Conservation (phyloP, 768 basidiomycete species). For the Lanmaoa rubissima region DNA sequence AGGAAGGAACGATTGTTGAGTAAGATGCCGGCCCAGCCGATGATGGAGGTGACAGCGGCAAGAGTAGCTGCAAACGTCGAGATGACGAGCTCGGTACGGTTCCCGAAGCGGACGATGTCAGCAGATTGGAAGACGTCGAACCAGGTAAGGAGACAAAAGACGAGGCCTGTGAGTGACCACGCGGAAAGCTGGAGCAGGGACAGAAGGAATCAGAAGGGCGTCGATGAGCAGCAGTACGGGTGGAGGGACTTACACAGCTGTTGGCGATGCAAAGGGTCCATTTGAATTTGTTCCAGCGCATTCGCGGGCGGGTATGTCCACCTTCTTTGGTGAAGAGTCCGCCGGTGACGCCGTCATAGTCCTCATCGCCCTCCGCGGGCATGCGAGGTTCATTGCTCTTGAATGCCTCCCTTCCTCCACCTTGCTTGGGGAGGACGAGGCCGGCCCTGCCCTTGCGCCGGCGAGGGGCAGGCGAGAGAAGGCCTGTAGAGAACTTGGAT, state of each 20-base stretch:
- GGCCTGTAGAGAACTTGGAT: constrained; percentile 61
- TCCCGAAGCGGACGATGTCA: constrained; percentile 71
- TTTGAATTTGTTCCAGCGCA: constrained; percentile 84
- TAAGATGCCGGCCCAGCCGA: constrained; percentile 79
- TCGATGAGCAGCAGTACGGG: neutral
- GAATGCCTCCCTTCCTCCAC: constrained; percentile 72
- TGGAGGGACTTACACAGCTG: constrained; percentile 7
- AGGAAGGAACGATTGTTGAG: constrained; percentile 84
- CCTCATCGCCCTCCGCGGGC: constrained; percentile 50
- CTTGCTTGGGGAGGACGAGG: constrained; percentile 51
- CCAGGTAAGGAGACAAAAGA: constrained; percentile 72
- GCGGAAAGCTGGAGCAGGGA: constrained; percentile 44
- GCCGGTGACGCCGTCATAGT: constrained; percentile 45
- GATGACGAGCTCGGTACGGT: constrained; percentile 62
- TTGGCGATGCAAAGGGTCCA: constrained; percentile 75
- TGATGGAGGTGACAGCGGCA: constrained; percentile 60
- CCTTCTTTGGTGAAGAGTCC: constrained; percentile 42
- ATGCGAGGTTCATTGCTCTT: constrained; percentile 51
- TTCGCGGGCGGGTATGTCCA: constrained; percentile 37
- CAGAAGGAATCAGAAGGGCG: neutral
- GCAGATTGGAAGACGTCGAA: constrained; percentile 69
- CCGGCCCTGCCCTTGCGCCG: constrained; percentile 33
- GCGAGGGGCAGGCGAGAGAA: constrained; percentile 42
- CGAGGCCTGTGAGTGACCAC: constrained; percentile 60
- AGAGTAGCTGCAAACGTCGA: constrained; percentile 64